A percentile compares a stretch with the other conserved stretches of the same genome.
These are phyloP conservation scores for Coemansia sp. DNA, from an alignment of 192 early-diverging fungal genomes.

Conservation along the genomic window DNA sequence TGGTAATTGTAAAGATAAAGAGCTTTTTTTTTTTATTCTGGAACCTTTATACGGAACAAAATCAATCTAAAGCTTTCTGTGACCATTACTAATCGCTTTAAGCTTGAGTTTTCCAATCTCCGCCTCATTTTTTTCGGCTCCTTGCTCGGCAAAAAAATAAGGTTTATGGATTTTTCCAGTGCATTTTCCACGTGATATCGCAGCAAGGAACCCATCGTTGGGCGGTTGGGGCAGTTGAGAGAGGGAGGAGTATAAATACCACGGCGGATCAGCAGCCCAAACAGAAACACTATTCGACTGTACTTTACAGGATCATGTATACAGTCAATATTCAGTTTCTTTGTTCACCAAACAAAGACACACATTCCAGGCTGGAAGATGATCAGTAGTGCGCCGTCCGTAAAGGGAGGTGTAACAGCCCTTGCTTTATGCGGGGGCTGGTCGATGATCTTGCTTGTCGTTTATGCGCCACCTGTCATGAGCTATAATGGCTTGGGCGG, in stretches of 20 bases:
- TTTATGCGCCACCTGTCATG: constrained; percentile 26
- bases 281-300: constrained; percentile 30
- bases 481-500: constrained; percentile 2
- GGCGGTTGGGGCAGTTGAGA: neutral
- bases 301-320: constrained; percentile 56
- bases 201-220: no score
- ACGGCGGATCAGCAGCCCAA: neutral
- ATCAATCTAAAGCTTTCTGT: no score
- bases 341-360: constrained; percentile 54
- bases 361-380: constrained; percentile 49
- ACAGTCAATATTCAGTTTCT: constrained; percentile 54
- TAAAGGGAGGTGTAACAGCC: constrained; percentile 54
- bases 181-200: no score
- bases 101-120: no score
- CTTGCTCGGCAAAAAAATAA: no score
- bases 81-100: no score
- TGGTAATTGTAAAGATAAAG: no score
- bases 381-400: constrained; percentile 46
- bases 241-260: constrained; percentile 5
- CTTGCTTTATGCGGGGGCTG: neutral
- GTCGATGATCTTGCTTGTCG: constrained; percentile 43
- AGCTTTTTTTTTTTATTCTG: neutral
- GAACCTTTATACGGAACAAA: no score
- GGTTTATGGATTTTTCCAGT: no score
- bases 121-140: no score